Evolutionary conservation across 805 yeast species (phyloP).

Genomic region (Candida vaughaniae): DNA sequence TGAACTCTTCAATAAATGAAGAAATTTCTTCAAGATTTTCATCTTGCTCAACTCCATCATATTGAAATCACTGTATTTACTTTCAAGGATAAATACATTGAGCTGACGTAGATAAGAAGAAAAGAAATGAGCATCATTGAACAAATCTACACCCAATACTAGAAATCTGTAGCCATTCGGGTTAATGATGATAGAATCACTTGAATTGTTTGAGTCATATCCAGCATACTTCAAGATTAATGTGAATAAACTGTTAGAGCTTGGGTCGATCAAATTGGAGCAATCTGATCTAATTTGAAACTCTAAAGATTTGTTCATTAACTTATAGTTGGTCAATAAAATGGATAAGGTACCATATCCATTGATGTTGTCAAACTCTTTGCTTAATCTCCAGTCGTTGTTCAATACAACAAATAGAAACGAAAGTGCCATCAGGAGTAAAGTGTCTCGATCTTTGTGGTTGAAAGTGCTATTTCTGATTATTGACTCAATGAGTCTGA

Average conservation of each 20-base stretch:
- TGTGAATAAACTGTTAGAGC: slow-evolving; percentile 40
- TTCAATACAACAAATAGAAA: slow-evolving; percentile 44
- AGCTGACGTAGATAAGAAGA: slow-evolving; percentile 58
- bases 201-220: slow-evolving; percentile 48
- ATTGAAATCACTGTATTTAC: slow-evolving; percentile 53
- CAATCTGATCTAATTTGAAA: slow-evolving; percentile 2
- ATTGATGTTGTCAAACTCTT: slow-evolving; percentile 57
- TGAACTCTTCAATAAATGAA: slow-evolving; percentile 49
- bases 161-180: slow-evolving; percentile 52
- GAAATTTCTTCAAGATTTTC: slow-evolving; percentile 45
- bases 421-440: slow-evolving; percentile 26
- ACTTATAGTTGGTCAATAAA: slow-evolving; percentile 47
- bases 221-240: slow-evolving; percentile 55
- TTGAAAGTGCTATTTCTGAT: slow-evolving; percentile 13
- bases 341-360: slow-evolving; percentile 63
- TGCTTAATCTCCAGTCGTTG: slow-evolving; percentile 49
- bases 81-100: slow-evolving; percentile 51
- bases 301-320: background rate
- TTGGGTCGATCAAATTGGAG: background rate
- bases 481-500: slow-evolving; percentile 47
- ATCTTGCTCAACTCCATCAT: slow-evolving; percentile 50
- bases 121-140: slow-evolving; percentile 57
- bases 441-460: slow-evolving; percentile 18
- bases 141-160: slow-evolving; percentile 59
- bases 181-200: slow-evolving; percentile 57